Base-by-base conservation (phyloP, 805 yeast species). In the Myxozyma mucilagina region DNA sequence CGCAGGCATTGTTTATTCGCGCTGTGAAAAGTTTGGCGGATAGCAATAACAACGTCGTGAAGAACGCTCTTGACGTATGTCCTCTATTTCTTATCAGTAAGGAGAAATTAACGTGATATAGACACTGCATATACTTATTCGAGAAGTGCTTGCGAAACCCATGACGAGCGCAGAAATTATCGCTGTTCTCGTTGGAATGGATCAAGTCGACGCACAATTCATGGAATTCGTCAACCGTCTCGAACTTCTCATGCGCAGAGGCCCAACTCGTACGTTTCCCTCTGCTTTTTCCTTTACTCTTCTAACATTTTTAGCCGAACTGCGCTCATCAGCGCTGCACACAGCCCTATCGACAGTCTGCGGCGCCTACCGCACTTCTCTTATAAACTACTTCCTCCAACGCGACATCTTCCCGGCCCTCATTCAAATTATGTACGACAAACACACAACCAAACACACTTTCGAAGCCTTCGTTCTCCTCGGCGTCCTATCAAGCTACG, bases 401-500 rank as follows among this genome's bases (percentile, higher is more conserved):
- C 71, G 71, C 39, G 76, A 76, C 63, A 67, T 77, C 61, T 77
- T 77, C 59, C 71, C 74, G 13, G 70, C 78, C 1, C 65, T 76
- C 14, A 66, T 76, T 52, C 59, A 59, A 10, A 65, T 76, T 32
- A 68, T 76, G 31, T 70, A 70, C 41, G 65, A 69, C 45, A 65
- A 66, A 7, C 67, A 53, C 13, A 63, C 70, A 32, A 65, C 67
- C 34, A 60, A 63, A 10, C 60, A 61, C 39, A 69, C 73, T 13
- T 72, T 75, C 14, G 71, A 71, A 49, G 80, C 79, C 2, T 69
- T 76, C 42, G 56, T 68, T 0, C 64, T 75, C 29, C 61, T 77
- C 20, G 80, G 79, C 4, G 61, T 76, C 1, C 66, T 77, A n/a
- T 70, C 78, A 6, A 73, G 71, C 52, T 69, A 74, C 56, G 75